Conservation (phyloP, 148 eudicot species). For the Pouteria glomerata region DNA sequence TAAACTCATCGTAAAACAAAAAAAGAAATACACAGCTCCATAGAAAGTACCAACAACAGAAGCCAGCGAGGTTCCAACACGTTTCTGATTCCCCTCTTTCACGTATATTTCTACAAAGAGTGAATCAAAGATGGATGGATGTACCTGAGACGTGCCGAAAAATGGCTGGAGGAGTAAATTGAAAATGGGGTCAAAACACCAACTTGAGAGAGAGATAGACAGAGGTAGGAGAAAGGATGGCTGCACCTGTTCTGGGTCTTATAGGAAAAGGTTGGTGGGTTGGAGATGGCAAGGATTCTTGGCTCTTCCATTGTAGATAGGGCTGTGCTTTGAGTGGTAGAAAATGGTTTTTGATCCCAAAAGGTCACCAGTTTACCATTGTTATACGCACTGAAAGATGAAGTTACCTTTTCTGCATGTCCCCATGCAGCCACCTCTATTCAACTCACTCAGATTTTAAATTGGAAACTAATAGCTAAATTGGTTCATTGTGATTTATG, state of each 20-base stretch:
- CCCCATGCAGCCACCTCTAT: too few species aligned
- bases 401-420: too few species aligned
- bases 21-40: too few species aligned
- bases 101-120: too few species aligned
- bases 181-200: too few species aligned
- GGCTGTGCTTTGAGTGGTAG: constrained; percentile 59
- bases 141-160: background rate
- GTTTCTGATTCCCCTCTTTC: too few species aligned
- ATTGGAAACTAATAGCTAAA: too few species aligned
- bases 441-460: too few species aligned
- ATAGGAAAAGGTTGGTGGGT: too few species aligned
- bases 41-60: background rate
- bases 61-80: background rate
- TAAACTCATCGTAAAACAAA: too few species aligned
- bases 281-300: constrained; percentile 6
- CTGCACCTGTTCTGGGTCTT: background rate
- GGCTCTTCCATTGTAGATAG: constrained; percentile 60
- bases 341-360: constrained; percentile 27
- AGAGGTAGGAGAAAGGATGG: constrained; percentile 8
- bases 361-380: constrained; percentile 35
- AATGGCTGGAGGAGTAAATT: background rate
- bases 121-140: background rate
- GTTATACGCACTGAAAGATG: too few species aligned
- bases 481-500: too few species aligned
- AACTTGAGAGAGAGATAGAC: constrained; percentile 6